Base-by-base conservation (phyloP, 2,329 filamentous ascomycete genomes). In the Nigrograna mackinnonii region DNA sequence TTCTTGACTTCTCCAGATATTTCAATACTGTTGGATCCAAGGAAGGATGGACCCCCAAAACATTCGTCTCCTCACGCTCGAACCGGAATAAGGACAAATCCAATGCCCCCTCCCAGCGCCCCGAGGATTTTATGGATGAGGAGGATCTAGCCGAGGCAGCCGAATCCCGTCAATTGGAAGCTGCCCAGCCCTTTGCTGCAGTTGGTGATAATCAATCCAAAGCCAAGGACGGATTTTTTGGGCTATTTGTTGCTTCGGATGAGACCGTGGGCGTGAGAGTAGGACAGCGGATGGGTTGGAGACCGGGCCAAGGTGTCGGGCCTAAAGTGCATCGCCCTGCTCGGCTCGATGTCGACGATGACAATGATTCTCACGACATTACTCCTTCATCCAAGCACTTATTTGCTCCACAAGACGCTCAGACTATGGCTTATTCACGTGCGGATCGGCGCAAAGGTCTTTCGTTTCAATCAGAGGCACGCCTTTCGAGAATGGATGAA, bases 11-110 rank as follows among this genome's bases (percentile, higher is more conserved):
- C 49, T 62, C 50, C 68, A 92, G 89, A 55, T 96, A 97, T 72
- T 97, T 94, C 74, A 99, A 99, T 67, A 96, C 91, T 4, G 94
- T 97, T 55, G 94, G 94, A 39, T 96, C 92, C 43, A 97, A 97
- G 70, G 92, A 99, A 77, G 94, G 94, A 74, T 99, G 92, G 92
- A 86, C 89, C 1, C 94, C 94, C 2, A 85, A 89, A 17, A 87
- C 89, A 0, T 99, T 97, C 67, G 85, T 95, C 7, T 97, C 92
- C 5, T 96, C 91, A 38, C 87, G 94, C 18, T 75, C 82, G 28
- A 89, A 89, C 58, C 87, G 91, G 42, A 83, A 79, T 51, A 89
- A 88, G 62, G 81, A 87, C 73, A 77, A 74, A 22, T 45, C 75
- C n/a, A 77, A 80, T 49, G 55, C 71, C 2, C 54, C 55, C 16